phyloP scores from a whole-genome alignment of 177 flowering plant species.

The Vitis hybrid region DNA sequence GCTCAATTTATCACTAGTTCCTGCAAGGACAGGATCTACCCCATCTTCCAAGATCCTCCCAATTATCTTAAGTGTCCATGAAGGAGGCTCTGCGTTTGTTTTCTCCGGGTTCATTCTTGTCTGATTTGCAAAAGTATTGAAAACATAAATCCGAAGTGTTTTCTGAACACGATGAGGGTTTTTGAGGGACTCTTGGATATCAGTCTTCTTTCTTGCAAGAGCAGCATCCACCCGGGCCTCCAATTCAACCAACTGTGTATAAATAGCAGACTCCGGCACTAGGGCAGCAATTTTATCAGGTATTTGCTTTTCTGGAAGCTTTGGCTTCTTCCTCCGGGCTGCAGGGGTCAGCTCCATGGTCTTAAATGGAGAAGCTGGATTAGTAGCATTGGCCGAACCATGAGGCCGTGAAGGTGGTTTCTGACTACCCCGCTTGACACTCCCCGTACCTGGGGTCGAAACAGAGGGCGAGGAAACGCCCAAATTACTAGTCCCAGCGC shows the following conservation, averaged over 20 bases:
- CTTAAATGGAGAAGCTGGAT: constrained; percentile 47
- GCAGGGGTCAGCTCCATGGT: constrained; percentile 87
- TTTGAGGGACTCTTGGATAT: constrained; percentile 67
- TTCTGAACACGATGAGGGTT: constrained; percentile 64
- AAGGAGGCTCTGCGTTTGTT: constrained; percentile 48
- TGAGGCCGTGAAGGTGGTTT: constrained; percentile 73
- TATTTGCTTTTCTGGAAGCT: constrained; percentile 63
- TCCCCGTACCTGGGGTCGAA: constrained; percentile 44
- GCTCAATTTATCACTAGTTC: constrained; percentile 34
- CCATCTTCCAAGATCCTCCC: constrained; percentile 86
- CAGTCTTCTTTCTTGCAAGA: constrained; percentile 71
- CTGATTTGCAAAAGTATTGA: constrained; percentile 75
- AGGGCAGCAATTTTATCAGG: constrained; percentile 75
- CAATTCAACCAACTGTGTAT: constrained; percentile 70
- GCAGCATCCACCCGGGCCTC: constrained; percentile 75
- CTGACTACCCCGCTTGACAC: constrained; percentile 52
- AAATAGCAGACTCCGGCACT: constrained; percentile 77
- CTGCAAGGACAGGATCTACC: constrained; percentile 57
- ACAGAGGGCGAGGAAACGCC: constrained; percentile 54
- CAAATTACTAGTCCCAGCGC: constrained; percentile 23
- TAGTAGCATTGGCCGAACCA: constrained; percentile 38
- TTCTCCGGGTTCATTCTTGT: constrained; percentile 39
- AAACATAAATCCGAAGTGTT: constrained; percentile 71
- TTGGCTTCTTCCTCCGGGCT: constrained; percentile 65
- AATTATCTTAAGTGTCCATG: constrained; percentile 80